Evolutionary conservation across 106 monocot genomes (phyloP), one percentile per base, ranked within the genome.

Genomic region (Ottelia alismoides): DNA sequence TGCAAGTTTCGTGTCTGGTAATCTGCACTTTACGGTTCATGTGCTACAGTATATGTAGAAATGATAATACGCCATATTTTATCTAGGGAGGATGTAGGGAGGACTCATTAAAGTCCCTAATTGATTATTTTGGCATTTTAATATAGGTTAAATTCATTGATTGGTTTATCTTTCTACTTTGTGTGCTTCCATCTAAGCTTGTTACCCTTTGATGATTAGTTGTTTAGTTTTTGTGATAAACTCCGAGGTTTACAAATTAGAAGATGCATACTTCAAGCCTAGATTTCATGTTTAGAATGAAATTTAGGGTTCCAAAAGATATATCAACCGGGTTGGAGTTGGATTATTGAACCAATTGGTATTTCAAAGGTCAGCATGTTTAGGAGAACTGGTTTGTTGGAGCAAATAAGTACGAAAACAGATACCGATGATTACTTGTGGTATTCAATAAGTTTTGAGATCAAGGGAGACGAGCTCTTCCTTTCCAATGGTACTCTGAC

Each of bases 371-470:
- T 51, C 25, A 61, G 57, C 62, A 69, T 77, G 9, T 83, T 86
- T 51, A 64, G 72, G 24, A 70, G 60, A 61, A 28, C 47, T 25
- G 86, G 85, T 21, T 69, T 98, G 63, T 62, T 78, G 50, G 98
- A 98, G 62, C 98, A 98, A 67, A 98, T 98, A 72, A 98, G 75
- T 59, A 90, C 90, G 28, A 98, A 89, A 28, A 73, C 72, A 31
- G 98, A 98, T 75, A 75, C 52, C 28, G 90, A 79, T 68, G 98
- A 98, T 73, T 98, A 90, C 63, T 73, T 98, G 2, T 98, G 98
- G 98, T 98, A 98, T 74, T 86, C 85, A 60, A 75, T 59, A 70
- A 90, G 96, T 48, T 32, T 85, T 31, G 51, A 74, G 3, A 64
- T 89, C 45, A 66, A 57, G 30, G 89, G 89, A n/a, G 69, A 82